Evolutionary conservation across 2,329 filamentous ascomycete genomes (phyloP), one percentile per base, ranked within the genome.

Genomic region (Hypomyces perniciosus): DNA sequence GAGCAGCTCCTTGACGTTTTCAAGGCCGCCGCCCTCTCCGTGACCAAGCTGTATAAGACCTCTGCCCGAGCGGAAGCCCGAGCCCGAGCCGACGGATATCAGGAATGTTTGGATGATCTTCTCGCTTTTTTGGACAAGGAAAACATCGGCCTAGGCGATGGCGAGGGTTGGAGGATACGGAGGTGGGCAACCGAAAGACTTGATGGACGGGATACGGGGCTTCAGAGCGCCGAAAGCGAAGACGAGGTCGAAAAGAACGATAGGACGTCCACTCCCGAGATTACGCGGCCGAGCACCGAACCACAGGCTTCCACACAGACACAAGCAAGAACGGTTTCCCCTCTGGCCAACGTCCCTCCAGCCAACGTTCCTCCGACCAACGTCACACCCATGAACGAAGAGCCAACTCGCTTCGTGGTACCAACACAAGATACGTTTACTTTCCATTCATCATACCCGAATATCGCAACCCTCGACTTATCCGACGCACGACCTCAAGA

Each of bases 31-130:
- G 93, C 93, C 20, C 78, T 96, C 33, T 95, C 90, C 5, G 91
- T 97, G 50, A 97, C 93, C 44, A 96, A 95, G 63, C 83, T 99
- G 10, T 97, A 97, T 74, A 96, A 96, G 71, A 91, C 85, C 37
- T 92, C 92, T 3, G 86, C 88, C 9, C 77, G 83, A 31, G 87
- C 88, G 44, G 85, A 93, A 65, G 78, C 85, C 45, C 84, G 85
- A 61, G 84, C 90, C 43, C 83, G 88, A 45, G 73, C 81, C 46
- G 85, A 91, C 37, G 93, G 93, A 28, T 97, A 96, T 61, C 91
- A 96, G 67, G 91, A 97, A 64, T 95, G 91, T 35, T 74, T 99
- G 35, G 90, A 96, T 57, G 92, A 97, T 59, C 74, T 99, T 5
- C 72, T 96, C n/a, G 71, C 77, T 12, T 95, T 95, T 59, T 73